Conservation (phyloP, 1,284 basidiomycete species). For the Vanrija pseudolonga region DNA sequence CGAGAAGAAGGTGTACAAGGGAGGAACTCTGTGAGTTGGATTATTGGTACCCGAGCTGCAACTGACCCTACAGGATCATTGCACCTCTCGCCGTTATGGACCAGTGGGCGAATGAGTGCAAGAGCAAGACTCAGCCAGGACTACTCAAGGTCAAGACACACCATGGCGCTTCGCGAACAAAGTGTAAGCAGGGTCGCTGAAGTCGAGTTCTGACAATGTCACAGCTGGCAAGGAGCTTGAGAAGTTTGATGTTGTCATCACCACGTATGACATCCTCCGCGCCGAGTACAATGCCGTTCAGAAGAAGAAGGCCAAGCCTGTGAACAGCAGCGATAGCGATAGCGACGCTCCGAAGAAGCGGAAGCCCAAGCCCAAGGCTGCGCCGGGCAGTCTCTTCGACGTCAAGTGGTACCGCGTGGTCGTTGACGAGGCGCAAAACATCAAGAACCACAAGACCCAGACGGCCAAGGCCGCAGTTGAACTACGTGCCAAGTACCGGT, state of each 20-base stretch:
- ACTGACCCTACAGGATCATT: conserved; percentile 58
- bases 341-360: conserved; percentile 47
- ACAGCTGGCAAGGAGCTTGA: conserved; percentile 61
- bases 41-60: not conserved
- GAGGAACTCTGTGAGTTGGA: conserved; percentile 64
- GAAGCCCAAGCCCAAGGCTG: conserved; percentile 50
- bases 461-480: conserved; percentile 75
- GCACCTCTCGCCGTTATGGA: conserved; percentile 79
- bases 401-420: conserved; percentile 82
- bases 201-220: conserved; percentile 1
- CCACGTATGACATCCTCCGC: conserved; percentile 74
- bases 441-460: conserved; percentile 88
- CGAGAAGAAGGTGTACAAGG: conserved; percentile 64
- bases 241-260: conserved; percentile 54
- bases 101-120: conserved; percentile 87
- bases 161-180: conserved; percentile 69
- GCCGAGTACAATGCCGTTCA: conserved; percentile 55
- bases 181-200: conserved; percentile 53
- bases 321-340: conserved; percentile 49
- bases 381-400: conserved; percentile 67
- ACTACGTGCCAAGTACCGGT: conserved; percentile 72
- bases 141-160: conserved; percentile 71
- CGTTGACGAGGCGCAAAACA: conserved; percentile 93
- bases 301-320: not conserved
- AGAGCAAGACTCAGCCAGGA: conserved; percentile 64